These are phyloP conservation scores for Monilinia vaccinii-corymbosi DNA, from an alignment of 2,329 filamentous ascomycete species.

Conservation along the genomic window DNA sequence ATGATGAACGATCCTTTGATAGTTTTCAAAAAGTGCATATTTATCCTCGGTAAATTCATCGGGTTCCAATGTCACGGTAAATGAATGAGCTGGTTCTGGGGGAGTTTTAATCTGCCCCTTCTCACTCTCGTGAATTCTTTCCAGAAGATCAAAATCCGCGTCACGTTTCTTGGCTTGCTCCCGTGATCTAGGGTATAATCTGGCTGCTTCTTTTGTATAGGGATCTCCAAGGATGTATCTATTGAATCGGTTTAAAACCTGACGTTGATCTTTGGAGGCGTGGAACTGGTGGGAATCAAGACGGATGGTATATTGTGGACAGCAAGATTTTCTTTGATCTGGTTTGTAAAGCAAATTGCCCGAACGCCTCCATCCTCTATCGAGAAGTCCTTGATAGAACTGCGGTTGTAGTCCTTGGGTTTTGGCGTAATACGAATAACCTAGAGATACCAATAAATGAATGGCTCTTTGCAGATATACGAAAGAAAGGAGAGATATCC, in stretches of 20 bases:
- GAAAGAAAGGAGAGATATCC: neutral
- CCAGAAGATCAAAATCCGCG: conserved; percentile 56
- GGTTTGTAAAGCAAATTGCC: conserved; percentile 66
- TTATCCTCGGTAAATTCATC: conserved; percentile 70
- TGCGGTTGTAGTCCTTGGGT: conserved; percentile 50
- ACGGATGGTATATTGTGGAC: conserved; percentile 81
- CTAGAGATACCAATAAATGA: conserved; percentile 26
- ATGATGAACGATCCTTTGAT: conserved; percentile 64
- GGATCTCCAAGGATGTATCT: conserved; percentile 57
- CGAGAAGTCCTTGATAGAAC: conserved; percentile 63
- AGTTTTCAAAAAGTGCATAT: conserved; percentile 62
- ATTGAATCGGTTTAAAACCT: conserved; percentile 70
- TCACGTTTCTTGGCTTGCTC: conserved; percentile 54
- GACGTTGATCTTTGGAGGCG: conserved; percentile 62
- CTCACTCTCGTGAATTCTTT: conserved; percentile 64
- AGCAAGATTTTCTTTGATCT: conserved; percentile 72
- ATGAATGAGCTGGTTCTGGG: conserved; percentile 55
- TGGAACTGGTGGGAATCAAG: conserved; percentile 58
- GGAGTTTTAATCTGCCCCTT: conserved; percentile 36
- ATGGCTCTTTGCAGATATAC: neutral
- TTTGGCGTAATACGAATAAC: conserved; percentile 63
- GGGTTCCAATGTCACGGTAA: conserved; percentile 61
- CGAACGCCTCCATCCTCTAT: conserved; percentile 71
- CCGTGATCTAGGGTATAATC: conserved; percentile 56
- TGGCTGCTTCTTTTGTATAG: conserved; percentile 56